Percentiles rank a stretch among this genome's conserved stretches.
Conservation (phyloP, 305 asterid genomes). For the Lippia alba region DNA sequence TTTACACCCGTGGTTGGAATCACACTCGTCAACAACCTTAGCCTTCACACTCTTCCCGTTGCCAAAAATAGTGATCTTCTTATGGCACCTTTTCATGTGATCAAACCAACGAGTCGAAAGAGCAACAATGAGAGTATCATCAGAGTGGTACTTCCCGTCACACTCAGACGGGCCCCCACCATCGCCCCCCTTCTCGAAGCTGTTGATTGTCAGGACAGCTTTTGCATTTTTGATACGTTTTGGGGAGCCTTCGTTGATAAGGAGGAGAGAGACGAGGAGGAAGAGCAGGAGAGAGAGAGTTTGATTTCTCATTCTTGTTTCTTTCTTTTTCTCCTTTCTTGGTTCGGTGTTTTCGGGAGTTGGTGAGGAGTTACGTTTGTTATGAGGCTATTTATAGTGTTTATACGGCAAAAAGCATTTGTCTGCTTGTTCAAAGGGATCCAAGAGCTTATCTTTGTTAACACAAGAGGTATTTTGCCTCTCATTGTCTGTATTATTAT, state of each 20-base stretch:
- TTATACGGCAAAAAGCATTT: no score
- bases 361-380: no score
- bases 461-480: no score
- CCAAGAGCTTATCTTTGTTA: no score
- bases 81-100: slow-evolving; percentile 47
- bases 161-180: slow-evolving; percentile 54
- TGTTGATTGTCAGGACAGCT: slow-evolving; percentile 43
- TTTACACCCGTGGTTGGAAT: slow-evolving; percentile 47
- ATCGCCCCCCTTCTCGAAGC: slow-evolving; percentile 50
- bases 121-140: slow-evolving; percentile 47
- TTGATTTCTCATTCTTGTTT: no score
- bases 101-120: slow-evolving; percentile 56
- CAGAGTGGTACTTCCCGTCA: slow-evolving; percentile 46
- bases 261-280: neutral
- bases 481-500: no score
- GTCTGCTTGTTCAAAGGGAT: no score
- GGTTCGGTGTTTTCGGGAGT: no score
- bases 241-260: slow-evolving; percentile 29
- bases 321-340: no score
- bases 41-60: slow-evolving; percentile 47
- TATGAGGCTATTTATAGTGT: no score
- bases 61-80: slow-evolving; percentile 35
- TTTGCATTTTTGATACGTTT: slow-evolving; percentile 29
- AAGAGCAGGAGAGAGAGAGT: no score
- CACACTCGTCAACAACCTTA: slow-evolving; percentile 53